phyloP scores from a whole-genome alignment of 768 basidiomycete species.

The Asterophora parasitica region DNA sequence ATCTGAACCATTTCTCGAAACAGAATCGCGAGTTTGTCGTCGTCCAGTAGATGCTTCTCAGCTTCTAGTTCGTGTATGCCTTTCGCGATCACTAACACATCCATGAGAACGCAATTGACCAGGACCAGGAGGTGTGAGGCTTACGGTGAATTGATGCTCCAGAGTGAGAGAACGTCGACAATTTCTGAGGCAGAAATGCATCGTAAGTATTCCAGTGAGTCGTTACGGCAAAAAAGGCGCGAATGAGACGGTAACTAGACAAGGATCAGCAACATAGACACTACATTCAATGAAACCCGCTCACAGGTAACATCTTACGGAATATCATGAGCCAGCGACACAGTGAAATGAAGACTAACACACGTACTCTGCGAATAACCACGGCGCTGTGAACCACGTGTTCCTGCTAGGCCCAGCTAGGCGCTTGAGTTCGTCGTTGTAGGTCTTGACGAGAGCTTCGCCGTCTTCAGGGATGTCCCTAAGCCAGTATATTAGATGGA shows the following conservation, averaged over 20 bases:
- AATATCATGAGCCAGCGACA: not conserved
- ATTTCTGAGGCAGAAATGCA: slow-evolving; percentile 79
- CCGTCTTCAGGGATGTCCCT: slow-evolving; percentile 77
- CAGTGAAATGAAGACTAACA: slow-evolving; percentile 2
- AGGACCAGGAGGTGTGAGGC: not conserved
- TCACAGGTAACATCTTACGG: slow-evolving; percentile 66
- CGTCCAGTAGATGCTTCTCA: slow-evolving; percentile 44
- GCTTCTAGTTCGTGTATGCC: slow-evolving; percentile 63
- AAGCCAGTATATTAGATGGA: no score
- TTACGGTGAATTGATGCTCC: slow-evolving; percentile 71
- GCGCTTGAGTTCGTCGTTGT: slow-evolving; percentile 66
- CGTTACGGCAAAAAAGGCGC: slow-evolving; percentile 66
- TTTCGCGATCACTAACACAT: slow-evolving; percentile 58
- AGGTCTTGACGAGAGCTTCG: slow-evolving; percentile 61
- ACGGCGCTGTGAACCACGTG: slow-evolving; percentile 90
- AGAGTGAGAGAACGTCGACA: slow-evolving; percentile 76
- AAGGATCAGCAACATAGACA: not conserved
- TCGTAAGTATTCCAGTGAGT: slow-evolving; percentile 73
- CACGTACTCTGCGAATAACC: slow-evolving; percentile 93
- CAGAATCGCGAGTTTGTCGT: slow-evolving; percentile 53
- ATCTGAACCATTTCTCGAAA: slow-evolving; percentile 88
- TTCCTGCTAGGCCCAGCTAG: slow-evolving; percentile 44
- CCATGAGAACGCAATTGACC: not conserved
- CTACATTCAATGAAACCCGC: slow-evolving; percentile 15
- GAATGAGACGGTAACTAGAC: slow-evolving; percentile 75